Conservation (phyloP, 2,329 filamentous ascomycete genomes). For the Neoscytalidium dimidiatum region DNA sequence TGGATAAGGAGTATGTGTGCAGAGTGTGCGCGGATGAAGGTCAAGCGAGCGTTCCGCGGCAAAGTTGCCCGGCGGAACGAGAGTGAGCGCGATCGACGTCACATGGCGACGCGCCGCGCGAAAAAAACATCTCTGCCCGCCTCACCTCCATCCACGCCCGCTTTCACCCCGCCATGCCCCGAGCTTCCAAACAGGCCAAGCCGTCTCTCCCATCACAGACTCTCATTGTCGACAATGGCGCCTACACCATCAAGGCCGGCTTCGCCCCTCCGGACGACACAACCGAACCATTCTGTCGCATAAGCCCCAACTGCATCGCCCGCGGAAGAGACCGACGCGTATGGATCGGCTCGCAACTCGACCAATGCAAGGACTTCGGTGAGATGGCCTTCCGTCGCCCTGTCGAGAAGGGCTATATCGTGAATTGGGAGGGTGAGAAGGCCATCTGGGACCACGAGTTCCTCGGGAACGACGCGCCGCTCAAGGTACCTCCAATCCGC, state of each 20-base stretch:
- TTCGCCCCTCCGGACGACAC: conserved; percentile 48
- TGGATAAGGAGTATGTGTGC: no score
- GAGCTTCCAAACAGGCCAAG: conserved; percentile 4
- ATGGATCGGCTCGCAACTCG: conserved; percentile 78
- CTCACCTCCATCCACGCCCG: neutral
- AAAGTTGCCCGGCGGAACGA: neutral
- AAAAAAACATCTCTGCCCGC: neutral
- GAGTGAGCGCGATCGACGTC: conserved; percentile 1
- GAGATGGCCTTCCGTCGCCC: conserved; percentile 85
- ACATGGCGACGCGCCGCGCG: conserved; percentile 5
- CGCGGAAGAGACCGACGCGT: conserved; percentile 72
- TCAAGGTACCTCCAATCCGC: conserved; percentile 45
- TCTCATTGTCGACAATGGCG: conserved; percentile 91
- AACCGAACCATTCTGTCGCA: conserved; percentile 55
- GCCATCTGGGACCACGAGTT: conserved; percentile 94
- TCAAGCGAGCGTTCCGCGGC: neutral
- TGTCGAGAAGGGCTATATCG: conserved; percentile 90
- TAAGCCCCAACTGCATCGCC: conserved; percentile 87
- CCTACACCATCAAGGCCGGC: conserved; percentile 87
- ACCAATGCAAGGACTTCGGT: conserved; percentile 81
- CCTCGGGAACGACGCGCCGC: conserved; percentile 67
- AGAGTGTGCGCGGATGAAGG: neutral
- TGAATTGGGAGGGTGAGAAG: conserved; percentile 95
- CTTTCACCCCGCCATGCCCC: conserved; percentile 14
- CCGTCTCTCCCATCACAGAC: conserved; percentile 47